Evolutionary conservation across 352 stramenopile species (phyloP).

Genomic region (Pythium rishiriense): DNA sequence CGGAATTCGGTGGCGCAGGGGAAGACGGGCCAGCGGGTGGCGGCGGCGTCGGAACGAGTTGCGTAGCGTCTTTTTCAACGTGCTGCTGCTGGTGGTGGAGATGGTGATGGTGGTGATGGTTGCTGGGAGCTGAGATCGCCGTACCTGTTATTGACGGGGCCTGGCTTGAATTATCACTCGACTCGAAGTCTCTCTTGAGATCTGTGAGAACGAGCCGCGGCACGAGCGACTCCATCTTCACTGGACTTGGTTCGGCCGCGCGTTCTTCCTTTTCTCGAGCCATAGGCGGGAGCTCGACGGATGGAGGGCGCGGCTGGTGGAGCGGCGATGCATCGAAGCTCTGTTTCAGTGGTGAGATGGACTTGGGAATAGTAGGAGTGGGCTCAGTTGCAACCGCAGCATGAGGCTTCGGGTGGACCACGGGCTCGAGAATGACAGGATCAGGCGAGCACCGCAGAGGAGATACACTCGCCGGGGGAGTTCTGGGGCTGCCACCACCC

Average conservation of each 20-base stretch:
- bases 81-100: background rate
- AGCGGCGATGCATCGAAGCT: constrained; percentile 5
- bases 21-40: background rate
- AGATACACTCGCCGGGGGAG: background rate
- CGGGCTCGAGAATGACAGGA: background rate
- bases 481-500: background rate
- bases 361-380: background rate
- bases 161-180: background rate
- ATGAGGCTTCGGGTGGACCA: constrained; percentile 7
- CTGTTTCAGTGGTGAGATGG: constrained; percentile 12
- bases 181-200: constrained; percentile 6
- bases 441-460: background rate
- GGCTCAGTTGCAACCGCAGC: background rate
- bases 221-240: constrained; percentile 15
- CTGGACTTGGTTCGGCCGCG: constrained; percentile 10
- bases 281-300: constrained; percentile 18
- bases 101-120: background rate
- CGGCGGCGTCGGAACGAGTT: constrained; percentile 5
- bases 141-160: background rate
- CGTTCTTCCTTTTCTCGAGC: constrained; percentile 19
- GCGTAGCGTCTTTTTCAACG: background rate
- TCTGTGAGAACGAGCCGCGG: constrained; percentile 7
- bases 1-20: background rate
- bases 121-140: background rate
- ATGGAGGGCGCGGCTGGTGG: constrained; percentile 5